phyloP scores from a whole-genome alignment of 2,329 filamentous ascomycete species.

The Ophiostoma sp. region DNA sequence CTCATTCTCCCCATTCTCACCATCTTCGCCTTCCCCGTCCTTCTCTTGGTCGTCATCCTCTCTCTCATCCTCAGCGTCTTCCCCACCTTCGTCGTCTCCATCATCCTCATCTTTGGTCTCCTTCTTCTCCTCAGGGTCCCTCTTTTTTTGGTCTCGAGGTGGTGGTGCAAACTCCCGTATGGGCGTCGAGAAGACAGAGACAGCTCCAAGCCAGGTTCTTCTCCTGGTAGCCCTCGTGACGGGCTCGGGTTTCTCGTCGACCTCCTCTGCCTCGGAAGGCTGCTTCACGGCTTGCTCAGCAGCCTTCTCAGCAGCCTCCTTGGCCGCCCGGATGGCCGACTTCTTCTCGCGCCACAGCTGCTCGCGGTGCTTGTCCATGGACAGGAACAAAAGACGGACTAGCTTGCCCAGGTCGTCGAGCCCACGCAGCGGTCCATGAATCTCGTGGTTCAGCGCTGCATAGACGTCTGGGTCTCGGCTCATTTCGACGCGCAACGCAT shows the following conservation, averaged over 20 bases:
- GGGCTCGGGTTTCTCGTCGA: not conserved
- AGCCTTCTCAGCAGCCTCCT: not conserved
- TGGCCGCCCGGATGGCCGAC: not conserved
- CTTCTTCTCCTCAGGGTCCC: not conserved
- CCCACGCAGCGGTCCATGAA: not conserved
- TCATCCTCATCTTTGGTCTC: not conserved
- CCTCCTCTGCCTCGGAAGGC: not conserved
- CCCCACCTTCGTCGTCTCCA: not conserved
- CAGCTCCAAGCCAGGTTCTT: not conserved
- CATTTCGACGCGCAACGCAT: not conserved
- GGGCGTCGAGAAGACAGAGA: not conserved
- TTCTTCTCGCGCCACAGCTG: not conserved
- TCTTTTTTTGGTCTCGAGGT: not conserved
- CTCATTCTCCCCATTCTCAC: not conserved
- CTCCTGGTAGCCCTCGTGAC: not conserved
- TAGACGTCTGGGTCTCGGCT: not conserved
- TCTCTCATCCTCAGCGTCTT: not conserved
- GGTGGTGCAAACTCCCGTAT: not conserved
- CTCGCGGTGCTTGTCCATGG: constrained; percentile 7
- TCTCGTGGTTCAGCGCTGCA: not conserved
- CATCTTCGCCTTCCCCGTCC: not conserved
- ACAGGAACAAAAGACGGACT: not conserved
- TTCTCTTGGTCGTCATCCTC: not conserved
- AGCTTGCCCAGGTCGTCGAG: not conserved
- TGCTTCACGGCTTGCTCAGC: too few relatives aligned